Base-by-base conservation (phyloP, 1,139 yeast genomes). In the Pichia sp. region DNA sequence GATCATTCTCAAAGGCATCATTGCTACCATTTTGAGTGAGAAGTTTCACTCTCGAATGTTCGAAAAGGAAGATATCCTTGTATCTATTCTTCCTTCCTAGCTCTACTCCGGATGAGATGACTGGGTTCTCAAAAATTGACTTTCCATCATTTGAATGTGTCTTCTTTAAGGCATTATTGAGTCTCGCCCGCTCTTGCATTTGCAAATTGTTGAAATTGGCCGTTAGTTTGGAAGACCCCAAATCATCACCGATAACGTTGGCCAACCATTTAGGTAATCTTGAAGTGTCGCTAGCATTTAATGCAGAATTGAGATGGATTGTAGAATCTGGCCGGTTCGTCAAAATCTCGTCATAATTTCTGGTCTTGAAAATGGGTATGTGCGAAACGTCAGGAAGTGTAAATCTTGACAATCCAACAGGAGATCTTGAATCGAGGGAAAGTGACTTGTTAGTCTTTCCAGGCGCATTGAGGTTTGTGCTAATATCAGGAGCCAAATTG, bases 51-150 rank as follows among this genome's bases (percentile, higher is more conserved):
- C 79, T 52, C 4, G 75, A 63, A 49, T 72, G 77, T 42, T 73
- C 78, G 50, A 60, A 73, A 19, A 73, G 59, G 34, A 70, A 67
- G 22, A 73, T 72, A 49, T 73, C 78, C 48, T 71, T 72, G 52
- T 73, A 73, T 34, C 79, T 55, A 48, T 73, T 73, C 45, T 74
- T 74, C 42, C 67, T 63, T 18, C 79, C 78, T 37, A 62, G 62
- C 45, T 73, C 79, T 39, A 74, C 65, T 3, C 80, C 80, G 1
- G 59, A 51, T 4, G 59, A 49, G 25, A 58, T 49, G 18, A 44
- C 38, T 11, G 62, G 62, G 4, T 42, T 31, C 2, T 47, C 53
- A n/a, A 37, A 30, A 3, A 32, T 38, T n/a, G 38, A 18, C 12
- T 26, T 16, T 5, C 17, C 9, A 21, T 32, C 29, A 27, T 25